Conservation (phyloP, 169 alveolate species). For the Plasmodium coatneyi region DNA sequence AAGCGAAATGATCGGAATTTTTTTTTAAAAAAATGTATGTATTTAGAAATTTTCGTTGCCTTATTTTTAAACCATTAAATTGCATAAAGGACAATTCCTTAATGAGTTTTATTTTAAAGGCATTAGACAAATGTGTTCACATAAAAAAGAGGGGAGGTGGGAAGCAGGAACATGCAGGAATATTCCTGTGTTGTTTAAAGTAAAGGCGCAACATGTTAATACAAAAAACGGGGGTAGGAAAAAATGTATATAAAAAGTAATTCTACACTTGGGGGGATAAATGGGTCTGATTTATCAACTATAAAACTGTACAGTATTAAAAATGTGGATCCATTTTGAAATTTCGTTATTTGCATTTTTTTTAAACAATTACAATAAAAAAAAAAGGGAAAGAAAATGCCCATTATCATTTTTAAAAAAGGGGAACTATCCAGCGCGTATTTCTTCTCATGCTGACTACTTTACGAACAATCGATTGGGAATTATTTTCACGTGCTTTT, state of each 20-base stretch:
- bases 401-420: background rate
- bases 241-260: background rate
- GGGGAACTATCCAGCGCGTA: background rate
- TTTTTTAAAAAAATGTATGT: background rate
- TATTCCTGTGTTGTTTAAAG: background rate
- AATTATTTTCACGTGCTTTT: background rate
- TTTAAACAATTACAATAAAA: background rate
- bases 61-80: background rate
- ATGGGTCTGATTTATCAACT: background rate
- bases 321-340: background rate
- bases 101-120: background rate
- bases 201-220: background rate
- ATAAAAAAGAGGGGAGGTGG: background rate
- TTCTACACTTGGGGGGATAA: background rate
- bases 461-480: background rate
- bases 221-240: background rate
- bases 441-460: background rate
- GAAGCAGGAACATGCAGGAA: background rate
- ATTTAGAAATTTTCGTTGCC: background rate
- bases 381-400: background rate
- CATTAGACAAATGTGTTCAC: background rate
- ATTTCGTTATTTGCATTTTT: background rate
- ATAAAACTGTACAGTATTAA: background rate
- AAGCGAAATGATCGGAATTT: background rate
- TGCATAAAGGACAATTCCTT: background rate